Conservation (phyloP, 345 rosid genomes). For the Acer yangbiense region DNA sequence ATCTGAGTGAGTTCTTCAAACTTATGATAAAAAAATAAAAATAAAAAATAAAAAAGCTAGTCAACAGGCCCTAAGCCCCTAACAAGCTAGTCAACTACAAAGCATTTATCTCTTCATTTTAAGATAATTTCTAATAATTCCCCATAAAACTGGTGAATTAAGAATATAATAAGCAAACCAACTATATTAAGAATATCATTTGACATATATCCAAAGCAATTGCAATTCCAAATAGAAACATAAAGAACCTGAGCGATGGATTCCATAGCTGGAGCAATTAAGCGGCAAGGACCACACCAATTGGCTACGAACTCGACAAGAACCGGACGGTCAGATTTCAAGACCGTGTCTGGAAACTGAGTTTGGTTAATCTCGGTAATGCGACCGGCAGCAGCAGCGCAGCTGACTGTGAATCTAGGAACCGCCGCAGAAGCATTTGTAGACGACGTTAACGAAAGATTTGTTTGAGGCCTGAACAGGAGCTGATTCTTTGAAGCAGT, state of each 20-base stretch:
- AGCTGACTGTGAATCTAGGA: constrained; percentile 28
- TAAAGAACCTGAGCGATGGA: constrained; percentile 49
- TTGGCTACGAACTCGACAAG: constrained; percentile 84
- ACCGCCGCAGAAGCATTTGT: background rate
- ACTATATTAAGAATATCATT: no score
- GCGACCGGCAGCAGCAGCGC: constrained; percentile 36
- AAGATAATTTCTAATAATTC: no score
- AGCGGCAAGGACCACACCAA: constrained; percentile 94
- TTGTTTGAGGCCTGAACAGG: constrained; percentile 24
- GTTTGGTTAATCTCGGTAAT: constrained; percentile 58
- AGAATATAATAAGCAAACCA: no score
- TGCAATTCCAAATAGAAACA: background rate
- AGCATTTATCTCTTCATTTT: no score
- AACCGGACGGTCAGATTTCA: constrained; percentile 70
- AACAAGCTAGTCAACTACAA: no score
- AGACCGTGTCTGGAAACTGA: constrained; percentile 58
- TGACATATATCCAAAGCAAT: no score
- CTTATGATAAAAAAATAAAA: no score
- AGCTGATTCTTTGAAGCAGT: constrained; percentile 21
- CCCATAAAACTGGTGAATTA: no score
- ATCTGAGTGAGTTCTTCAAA: no score
- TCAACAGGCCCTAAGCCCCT: no score
- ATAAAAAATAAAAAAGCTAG: no score
- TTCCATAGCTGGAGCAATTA: constrained; percentile 79
- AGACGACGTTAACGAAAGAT: constrained; percentile 3